Evolutionary conservation across 2,329 filamentous ascomycete species (phyloP).

Genomic region (Fusarium hostae): DNA sequence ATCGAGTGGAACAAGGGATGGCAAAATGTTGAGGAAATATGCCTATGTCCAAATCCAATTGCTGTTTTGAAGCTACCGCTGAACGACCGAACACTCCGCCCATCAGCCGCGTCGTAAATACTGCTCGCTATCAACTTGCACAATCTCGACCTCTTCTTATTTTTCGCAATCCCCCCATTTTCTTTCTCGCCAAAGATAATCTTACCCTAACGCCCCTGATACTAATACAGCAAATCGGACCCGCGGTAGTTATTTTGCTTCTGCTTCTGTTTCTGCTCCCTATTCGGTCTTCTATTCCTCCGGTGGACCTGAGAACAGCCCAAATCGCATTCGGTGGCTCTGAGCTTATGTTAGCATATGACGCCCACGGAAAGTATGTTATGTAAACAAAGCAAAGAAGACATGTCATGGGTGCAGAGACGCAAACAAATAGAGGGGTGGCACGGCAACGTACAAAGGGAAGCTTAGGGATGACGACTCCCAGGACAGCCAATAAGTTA

Average conservation of each 20-base stretch:
- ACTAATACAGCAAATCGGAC: slow-evolving; percentile 38
- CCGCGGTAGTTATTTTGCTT: slow-evolving; percentile 23
- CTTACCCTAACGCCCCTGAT: slow-evolving; percentile 43
- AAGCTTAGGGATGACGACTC: slow-evolving; percentile 94
- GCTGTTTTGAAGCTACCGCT: slow-evolving; percentile 47
- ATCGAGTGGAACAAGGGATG: background rate
- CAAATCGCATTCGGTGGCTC: slow-evolving; percentile 83
- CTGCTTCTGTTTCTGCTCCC: background rate
- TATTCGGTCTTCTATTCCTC: slow-evolving; percentile 60
- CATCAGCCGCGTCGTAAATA: slow-evolving; percentile 46
- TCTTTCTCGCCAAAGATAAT: slow-evolving; percentile 39
- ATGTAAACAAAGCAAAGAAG: background rate
- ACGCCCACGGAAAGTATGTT: background rate
- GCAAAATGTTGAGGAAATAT: slow-evolving; percentile 31
- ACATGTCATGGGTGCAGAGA: background rate
- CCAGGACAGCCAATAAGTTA: slow-evolving; percentile 92
- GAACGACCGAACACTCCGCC: slow-evolving; percentile 44
- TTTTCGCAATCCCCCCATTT: slow-evolving; percentile 39
- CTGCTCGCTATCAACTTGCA: slow-evolving; percentile 52
- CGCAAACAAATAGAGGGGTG: background rate
- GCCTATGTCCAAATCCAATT: slow-evolving; percentile 47
- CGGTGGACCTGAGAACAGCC: slow-evolving; percentile 75
- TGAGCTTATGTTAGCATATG: slow-evolving; percentile 52
- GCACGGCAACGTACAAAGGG: slow-evolving; percentile 78
- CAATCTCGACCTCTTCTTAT: slow-evolving; percentile 36